A percentile compares a stretch with the other conserved stretches of the same genome.
These are phyloP conservation scores for Naematelia aurantialba DNA, from an alignment of 768 basidiomycete species.

Conservation along the genomic window DNA sequence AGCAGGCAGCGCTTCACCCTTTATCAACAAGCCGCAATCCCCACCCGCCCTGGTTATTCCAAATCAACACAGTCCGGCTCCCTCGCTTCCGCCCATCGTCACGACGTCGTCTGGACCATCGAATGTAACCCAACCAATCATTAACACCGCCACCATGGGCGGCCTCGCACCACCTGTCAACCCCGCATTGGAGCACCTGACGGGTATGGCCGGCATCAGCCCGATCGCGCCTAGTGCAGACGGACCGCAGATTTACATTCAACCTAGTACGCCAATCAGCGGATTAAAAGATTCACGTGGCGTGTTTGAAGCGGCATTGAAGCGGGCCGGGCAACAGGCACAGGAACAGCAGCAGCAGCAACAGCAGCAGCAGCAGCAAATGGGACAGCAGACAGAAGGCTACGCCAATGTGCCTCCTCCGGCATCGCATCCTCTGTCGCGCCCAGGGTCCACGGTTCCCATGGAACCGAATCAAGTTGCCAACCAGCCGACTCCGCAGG, in stretches of 20 bases:
- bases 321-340: constrained; percentile 20
- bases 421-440: constrained; percentile 8
- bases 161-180: constrained; percentile 36
- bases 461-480: neutral
- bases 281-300: constrained; percentile 41
- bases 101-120: constrained; percentile 11
- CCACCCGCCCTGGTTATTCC: constrained; percentile 43
- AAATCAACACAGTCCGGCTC: constrained; percentile 26
- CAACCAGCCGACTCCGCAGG: neutral
- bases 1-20: constrained; percentile 19
- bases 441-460: constrained; percentile 8
- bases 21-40: constrained; percentile 37
- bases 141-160: constrained; percentile 16
- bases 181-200: constrained; percentile 32
- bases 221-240: constrained; percentile 42
- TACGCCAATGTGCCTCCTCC: constrained; percentile 14
- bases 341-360: constrained; percentile 15
- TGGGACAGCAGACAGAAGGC: constrained; percentile 10
- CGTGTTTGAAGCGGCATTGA: constrained; percentile 36
- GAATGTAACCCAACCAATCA: neutral
- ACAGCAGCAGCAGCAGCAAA: constrained; percentile 14
- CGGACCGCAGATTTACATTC: constrained; percentile 42
- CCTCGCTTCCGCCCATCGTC: constrained; percentile 34
- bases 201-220: constrained; percentile 46
- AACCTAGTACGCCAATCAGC: constrained; percentile 45